phyloP scores from a whole-genome alignment of 2,329 filamentous ascomycete genomes.

The Pseudogymnoascus sp. region DNA sequence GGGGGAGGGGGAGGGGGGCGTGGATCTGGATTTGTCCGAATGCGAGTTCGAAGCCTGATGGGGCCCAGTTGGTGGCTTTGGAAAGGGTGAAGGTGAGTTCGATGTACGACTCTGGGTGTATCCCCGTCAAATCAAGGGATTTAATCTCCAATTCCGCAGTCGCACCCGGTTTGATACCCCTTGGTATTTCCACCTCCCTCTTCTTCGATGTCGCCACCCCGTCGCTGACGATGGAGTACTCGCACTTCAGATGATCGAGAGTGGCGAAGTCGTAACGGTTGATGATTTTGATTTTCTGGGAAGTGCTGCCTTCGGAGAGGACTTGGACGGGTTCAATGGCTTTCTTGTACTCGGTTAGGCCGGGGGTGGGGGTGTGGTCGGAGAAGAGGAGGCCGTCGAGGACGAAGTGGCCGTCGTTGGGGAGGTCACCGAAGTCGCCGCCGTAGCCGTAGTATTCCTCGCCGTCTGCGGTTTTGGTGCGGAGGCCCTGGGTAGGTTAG shows the following conservation, averaged over 20 bases:
- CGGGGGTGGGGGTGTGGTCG: conserved; percentile 35
- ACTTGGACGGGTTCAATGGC: conserved; percentile 34
- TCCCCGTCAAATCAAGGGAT: conserved; percentile 12
- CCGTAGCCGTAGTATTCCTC: conserved; percentile 37
- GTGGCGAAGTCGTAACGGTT: conserved; percentile 46
- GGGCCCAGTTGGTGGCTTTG: conserved; percentile 42
- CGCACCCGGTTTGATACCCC: conserved; percentile 35
- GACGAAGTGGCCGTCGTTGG: conserved; percentile 37
- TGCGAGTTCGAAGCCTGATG: conserved; percentile 43
- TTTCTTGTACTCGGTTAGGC: conserved; percentile 35
- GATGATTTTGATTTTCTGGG: conserved; percentile 23
- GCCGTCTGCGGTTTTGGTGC: conserved; percentile 26
- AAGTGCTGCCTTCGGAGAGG: conserved; percentile 11
- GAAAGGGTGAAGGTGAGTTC: conserved; percentile 37
- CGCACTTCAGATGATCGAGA: conserved; percentile 42
- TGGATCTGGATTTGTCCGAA: conserved; percentile 40
- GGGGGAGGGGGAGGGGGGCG: conserved; percentile 26
- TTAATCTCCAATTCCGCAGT: conserved; percentile 16
- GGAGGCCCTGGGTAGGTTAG: conserved; percentile 29
- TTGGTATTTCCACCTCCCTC: conserved; percentile 35
- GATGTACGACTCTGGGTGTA: conserved; percentile 37
- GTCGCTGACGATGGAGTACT: conserved; percentile 37
- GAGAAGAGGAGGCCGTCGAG: conserved; percentile 36
- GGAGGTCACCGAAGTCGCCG: conserved; percentile 37
- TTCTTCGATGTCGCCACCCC: conserved; percentile 29